phyloP scores from a whole-genome alignment of 1,139 yeast genomes.

The Debaryomycetaceae sp. region DNA sequence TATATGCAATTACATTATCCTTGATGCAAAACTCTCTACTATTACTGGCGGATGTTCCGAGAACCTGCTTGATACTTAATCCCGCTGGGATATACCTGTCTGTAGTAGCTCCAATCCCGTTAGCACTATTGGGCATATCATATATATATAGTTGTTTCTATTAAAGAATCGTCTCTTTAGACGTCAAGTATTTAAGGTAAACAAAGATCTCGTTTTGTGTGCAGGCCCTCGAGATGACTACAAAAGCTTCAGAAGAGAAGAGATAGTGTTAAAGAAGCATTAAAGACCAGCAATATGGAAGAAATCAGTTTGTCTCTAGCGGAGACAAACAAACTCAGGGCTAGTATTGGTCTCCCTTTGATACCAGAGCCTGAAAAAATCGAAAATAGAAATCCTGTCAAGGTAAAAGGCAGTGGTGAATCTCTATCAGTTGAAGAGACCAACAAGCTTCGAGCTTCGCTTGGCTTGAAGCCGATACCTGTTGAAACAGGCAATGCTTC shows the following conservation, averaged over 20 bases:
- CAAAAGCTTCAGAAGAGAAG: not conserved
- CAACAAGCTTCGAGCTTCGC: constrained; percentile 43
- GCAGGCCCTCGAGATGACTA: not conserved
- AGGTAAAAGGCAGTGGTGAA: not conserved
- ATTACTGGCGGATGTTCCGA: constrained; percentile 31
- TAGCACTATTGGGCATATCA: not conserved
- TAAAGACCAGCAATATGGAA: constrained; percentile 9
- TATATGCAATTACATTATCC: constrained; percentile 49
- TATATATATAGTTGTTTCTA: not conserved
- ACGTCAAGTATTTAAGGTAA: too few relatives aligned
- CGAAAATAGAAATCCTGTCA: not conserved
- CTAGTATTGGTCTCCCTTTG: constrained; percentile 27
- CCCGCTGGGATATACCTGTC: constrained; percentile 1
- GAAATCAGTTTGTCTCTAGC: constrained; percentile 33
- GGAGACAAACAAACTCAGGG: constrained; percentile 38
- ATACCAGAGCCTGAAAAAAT: constrained; percentile 16
- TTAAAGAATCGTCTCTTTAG: too few relatives aligned
- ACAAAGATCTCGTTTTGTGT: not conserved
- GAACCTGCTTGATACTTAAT: constrained; percentile 17
- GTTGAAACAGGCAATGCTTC: constrained; percentile 2
- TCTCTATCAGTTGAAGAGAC: constrained; percentile 51
- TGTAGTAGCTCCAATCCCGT: not conserved
- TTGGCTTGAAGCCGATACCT: constrained; percentile 49
- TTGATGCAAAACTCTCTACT: constrained; percentile 36
- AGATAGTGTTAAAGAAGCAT: not conserved